A percentile compares a stretch with the other conserved stretches of the same genome.
These are phyloP conservation scores for Colletotrichum sp. DNA, from an alignment of 2,329 filamentous ascomycete species.

Conservation along the genomic window DNA sequence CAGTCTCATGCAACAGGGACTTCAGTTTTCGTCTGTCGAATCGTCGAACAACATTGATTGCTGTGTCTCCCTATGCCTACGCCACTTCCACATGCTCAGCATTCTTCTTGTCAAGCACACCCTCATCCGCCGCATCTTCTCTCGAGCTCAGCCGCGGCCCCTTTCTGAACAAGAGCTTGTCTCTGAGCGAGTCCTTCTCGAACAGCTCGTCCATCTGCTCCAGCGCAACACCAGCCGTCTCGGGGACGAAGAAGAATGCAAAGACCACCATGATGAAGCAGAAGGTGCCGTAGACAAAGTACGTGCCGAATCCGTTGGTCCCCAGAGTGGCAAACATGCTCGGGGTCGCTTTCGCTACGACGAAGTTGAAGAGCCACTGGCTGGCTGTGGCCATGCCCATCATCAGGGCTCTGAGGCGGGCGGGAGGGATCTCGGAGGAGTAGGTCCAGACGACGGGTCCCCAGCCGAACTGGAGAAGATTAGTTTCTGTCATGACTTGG, in stretches of 20 bases:
- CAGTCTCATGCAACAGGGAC: neutral
- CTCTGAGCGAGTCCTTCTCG: neutral
- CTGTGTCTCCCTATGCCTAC: neutral
- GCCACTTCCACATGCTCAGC: neutral
- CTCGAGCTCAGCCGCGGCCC: neutral
- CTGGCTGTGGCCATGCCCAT: slow-evolving; percentile 66
- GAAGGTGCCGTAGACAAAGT: slow-evolving; percentile 63
- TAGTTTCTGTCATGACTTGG: neutral
- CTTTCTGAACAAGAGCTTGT: neutral
- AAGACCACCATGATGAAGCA: slow-evolving; percentile 63
- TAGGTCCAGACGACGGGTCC: slow-evolving; percentile 58
- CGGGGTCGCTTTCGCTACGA: slow-evolving; percentile 64
- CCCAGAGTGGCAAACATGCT: slow-evolving; percentile 57
- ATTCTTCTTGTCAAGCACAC: neutral
- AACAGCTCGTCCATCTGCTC: slow-evolving; percentile 36
- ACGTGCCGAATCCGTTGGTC: slow-evolving; percentile 44
- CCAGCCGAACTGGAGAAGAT: slow-evolving; percentile 46
- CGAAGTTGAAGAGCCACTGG: slow-evolving; percentile 70
- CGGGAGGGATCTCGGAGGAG: slow-evolving; percentile 66
- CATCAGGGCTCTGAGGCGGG: slow-evolving; percentile 62
- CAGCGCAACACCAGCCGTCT: slow-evolving; percentile 47
- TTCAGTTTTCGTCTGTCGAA: neutral
- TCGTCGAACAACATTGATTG: neutral
- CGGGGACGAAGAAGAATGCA: slow-evolving; percentile 44
- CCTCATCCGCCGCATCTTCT: neutral